These are phyloP conservation scores for Colletotrichum tabaci DNA, from an alignment of 2,329 filamentous ascomycete genomes.

Conservation along the genomic window DNA sequence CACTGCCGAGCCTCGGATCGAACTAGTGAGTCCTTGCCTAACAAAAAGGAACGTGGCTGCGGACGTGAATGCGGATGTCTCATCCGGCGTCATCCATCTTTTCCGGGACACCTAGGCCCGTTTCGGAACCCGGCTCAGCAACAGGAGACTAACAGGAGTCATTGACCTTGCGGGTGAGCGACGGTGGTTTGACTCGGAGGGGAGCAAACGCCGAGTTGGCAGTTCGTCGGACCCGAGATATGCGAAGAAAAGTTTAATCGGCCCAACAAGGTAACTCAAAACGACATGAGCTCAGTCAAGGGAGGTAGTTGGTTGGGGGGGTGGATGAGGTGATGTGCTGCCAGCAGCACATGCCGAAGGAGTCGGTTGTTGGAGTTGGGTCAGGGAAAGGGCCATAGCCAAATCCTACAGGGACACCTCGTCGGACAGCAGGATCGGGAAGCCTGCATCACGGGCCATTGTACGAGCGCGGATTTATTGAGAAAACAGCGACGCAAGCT, in stretches of 20 bases:
- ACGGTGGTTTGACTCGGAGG: no score
- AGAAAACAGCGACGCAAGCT: background rate
- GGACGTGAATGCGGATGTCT: background rate
- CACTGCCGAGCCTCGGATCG: no score
- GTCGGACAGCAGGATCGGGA: background rate
- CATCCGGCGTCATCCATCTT: background rate
- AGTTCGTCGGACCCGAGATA: no score
- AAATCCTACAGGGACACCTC: slow-evolving; percentile 18
- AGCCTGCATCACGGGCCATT: background rate
- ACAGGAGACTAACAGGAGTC: background rate
- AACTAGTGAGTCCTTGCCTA: no score
- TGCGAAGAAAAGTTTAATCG: background rate
- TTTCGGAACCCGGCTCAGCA: background rate
- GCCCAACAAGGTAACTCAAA: background rate
- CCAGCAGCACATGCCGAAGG: background rate
- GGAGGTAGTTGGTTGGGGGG: background rate
- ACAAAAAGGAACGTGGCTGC: background rate
- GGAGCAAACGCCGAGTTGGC: no score
- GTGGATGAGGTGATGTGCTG: background rate
- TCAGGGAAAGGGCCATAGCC: slow-evolving; percentile 10
- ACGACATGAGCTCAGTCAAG: background rate
- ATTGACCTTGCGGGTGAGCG: background rate
- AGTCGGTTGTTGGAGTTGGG: slow-evolving; percentile 28
- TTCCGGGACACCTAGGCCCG: background rate
- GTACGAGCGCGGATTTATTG: background rate